Base-by-base conservation (phyloP, 129 eudicot species). In the Chrysanthemum makinoi region DNA sequence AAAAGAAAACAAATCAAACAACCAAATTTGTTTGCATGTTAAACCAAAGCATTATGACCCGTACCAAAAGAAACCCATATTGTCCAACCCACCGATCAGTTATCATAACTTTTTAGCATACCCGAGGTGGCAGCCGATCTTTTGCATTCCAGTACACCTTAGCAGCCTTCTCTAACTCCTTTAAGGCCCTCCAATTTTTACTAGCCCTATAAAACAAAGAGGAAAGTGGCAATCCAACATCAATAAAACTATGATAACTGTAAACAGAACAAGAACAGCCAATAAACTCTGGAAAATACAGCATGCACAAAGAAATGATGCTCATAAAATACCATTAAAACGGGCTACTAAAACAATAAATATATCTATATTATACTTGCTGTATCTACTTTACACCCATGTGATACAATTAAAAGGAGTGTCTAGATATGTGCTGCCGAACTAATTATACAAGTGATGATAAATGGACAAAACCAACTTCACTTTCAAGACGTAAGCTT, bases 91-190 rank as follows among this genome's bases (percentile, higher is more conserved):
- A 6, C 46, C 46, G 10, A 39, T 39, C 46, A 50, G 62, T 16
- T 2, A 43, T 55, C n/a, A 62, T n/a, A 76, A 22, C 18, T 2
- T 44, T 4, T 14, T 10, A 24, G 61, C 62, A 71, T 46, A 95
- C 99, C 91, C 99, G 89, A 79, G 99, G 99, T 39, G 99, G 99
- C 66, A 95, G 82, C 58, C 89, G 94, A 47, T 95, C 97, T 83
- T 95, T 95, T 60, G 97, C 96, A 19, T 67, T 80, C 96, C 96
- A 90, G 60, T 90, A 95, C 72, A 95, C 97, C 79, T 81, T 82
- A 28, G 95, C 83, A 18, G 99, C 99, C 76, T 90, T 95, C 79
- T 95, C 99, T 66, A 95, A 77, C 86, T 95, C 99, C 83, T 88
- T 88, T 30, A 95, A 79, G 66, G 82, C 87, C 83, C 84, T 90